Conservation (phyloP, 805 yeast genomes). For the Starmerella gropengiesseri region DNA sequence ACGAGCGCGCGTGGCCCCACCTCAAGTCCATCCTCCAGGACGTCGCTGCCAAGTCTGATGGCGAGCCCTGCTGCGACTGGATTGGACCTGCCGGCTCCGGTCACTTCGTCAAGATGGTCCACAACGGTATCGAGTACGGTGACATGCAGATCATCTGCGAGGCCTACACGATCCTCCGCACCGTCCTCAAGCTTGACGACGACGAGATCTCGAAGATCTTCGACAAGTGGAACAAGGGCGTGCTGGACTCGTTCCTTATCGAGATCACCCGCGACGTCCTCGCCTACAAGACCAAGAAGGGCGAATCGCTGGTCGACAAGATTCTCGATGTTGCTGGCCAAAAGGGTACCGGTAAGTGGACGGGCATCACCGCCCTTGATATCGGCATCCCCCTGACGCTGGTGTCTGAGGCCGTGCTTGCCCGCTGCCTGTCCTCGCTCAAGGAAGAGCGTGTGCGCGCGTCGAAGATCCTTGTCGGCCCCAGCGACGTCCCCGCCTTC, state of each 20-base stretch:
- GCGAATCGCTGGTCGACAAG: conserved; percentile 90
- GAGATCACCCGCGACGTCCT: conserved; percentile 95
- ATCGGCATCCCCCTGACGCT: conserved; percentile 97
- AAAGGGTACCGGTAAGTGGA: conserved; percentile 99
- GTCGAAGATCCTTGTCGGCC: conserved; percentile 68
- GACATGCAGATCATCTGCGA: conserved; percentile 99
- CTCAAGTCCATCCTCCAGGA: conserved; percentile 93
- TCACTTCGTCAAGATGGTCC: conserved; percentile 98
- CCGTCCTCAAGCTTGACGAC: conserved; percentile 82
- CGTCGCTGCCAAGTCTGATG: conserved; percentile 90
- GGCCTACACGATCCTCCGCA: conserved; percentile 92
- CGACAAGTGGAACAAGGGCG: conserved; percentile 92
- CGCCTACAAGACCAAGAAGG: conserved; percentile 79
- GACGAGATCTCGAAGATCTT: conserved; percentile 91
- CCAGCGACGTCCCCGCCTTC: conserved; percentile 47
- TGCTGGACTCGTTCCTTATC: conserved; percentile 88
- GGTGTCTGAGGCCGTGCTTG: conserved; percentile 96
- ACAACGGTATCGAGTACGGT: conserved; percentile 99
- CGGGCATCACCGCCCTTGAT: conserved; percentile 95
- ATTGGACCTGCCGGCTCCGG: conserved; percentile 99
- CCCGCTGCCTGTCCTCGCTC: conserved; percentile 90
- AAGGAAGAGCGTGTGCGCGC: conserved; percentile 87
- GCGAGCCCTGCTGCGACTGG: conserved; percentile 99
- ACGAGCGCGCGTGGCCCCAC: conserved; percentile 96
- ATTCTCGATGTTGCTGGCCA: conserved; percentile 96